phyloP scores from a whole-genome alignment of 202 grass and related monocot species.

The Panicum virgatum region DNA sequence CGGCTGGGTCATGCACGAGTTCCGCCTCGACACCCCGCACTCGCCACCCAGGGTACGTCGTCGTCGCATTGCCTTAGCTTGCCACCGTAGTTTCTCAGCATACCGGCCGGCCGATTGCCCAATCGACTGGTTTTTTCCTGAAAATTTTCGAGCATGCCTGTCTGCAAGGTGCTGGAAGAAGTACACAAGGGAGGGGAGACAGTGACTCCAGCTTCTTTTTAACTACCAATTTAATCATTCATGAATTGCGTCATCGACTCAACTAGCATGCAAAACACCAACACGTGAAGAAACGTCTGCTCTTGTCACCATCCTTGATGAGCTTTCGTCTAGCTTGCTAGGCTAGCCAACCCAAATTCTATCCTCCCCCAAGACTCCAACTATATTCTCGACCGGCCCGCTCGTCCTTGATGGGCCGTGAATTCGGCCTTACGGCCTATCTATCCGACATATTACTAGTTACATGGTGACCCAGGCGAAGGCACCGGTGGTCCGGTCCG shows the following conservation, averaged over 20 bases:
- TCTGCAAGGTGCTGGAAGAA: not conserved
- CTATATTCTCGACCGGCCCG: not conserved
- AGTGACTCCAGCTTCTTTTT: not conserved
- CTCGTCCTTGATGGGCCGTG: not conserved
- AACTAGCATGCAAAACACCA: conserved; percentile 22
- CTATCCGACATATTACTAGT: too few relatives aligned
- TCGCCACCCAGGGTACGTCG: conserved; percentile 61
- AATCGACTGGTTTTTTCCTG: too few relatives aligned
- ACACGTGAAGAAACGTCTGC: conserved; percentile 24
- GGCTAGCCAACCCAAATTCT: not conserved
- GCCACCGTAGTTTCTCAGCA: not conserved
- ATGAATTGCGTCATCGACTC: not conserved
- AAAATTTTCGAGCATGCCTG: not conserved
- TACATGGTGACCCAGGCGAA: too few relatives aligned
- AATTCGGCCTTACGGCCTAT: too few relatives aligned
- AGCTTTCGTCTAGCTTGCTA: not conserved
- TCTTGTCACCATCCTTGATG: not conserved
- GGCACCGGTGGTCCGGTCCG: not conserved
- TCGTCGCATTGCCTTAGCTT: too few relatives aligned
- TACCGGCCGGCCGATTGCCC: too few relatives aligned
- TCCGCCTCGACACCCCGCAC: conserved; percentile 62
- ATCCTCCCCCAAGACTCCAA: not conserved
- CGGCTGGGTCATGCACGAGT: conserved; percentile 85
- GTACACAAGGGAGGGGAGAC: conserved; percentile 13
- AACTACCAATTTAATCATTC: not conserved